Base-by-base conservation (phyloP, 495 filamentous ascomycete species). In the Margaritispora aquatica region DNA sequence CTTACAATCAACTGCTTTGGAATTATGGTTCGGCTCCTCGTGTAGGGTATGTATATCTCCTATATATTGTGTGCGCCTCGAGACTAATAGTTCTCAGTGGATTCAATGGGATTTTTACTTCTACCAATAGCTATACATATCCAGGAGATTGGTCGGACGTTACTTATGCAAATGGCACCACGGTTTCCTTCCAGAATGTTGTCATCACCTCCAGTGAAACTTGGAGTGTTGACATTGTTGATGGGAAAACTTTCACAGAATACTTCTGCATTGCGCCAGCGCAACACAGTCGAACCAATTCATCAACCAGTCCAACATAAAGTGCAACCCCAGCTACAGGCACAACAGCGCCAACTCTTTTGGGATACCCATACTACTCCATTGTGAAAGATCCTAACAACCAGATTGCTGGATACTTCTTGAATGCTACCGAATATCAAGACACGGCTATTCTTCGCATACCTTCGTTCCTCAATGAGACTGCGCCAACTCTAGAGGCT, bases 1-100 rank as follows among this genome's bases (percentile, higher is more conserved):
- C 67, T 10, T 78, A 74, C 59, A 78, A 78, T 56, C 63, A 64
- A 1, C 65, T 77, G 60, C 75, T 78, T 58, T 55, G n/a, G 2
- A 54, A 19, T 26, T 7, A 68, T 63, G 57, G 68, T 68, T 41
- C 63, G 67, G 41, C 65, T 65, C 61, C 8, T 63, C 66, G 19
- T 65, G 66, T 52, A 67, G 67, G 59, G 68, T 66, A 62, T 69
- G 63, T 71, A 13, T 22, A 2, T 15, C 7, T 17, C 47, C 11
- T 8, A 3, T 3, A 13, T 26, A 49, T 7, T n/a, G 44, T 47
- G 47, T 22, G 9, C 47, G 20, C 8, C 5, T 50, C 47, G 8
- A 24, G 9, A 24, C 11, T 24, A 26, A 50, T 4, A 24, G 5
- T 7, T 24, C 21, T 17, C 15, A 52, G 27, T 3, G 4, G 23